These are phyloP conservation scores for Amanita brunnescens DNA, from an alignment of 768 basidiomycete species.

Conservation along the genomic window DNA sequence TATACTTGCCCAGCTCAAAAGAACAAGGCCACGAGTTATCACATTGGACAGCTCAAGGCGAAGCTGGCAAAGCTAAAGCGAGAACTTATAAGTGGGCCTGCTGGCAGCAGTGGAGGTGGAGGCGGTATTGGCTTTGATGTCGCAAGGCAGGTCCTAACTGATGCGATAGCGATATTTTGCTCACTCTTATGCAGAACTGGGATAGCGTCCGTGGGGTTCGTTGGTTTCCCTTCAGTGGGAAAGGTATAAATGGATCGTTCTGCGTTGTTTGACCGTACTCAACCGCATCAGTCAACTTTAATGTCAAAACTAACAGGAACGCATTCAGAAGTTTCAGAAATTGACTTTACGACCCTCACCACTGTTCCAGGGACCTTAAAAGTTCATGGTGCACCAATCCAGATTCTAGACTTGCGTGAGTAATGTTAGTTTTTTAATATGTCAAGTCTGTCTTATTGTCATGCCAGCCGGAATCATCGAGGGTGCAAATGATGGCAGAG, in stretches of 20 bases:
- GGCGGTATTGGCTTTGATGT: slow-evolving; percentile 95
- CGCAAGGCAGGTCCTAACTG: slow-evolving; percentile 38
- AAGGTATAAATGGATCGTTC: slow-evolving; percentile 42
- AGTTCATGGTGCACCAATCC: slow-evolving; percentile 93
- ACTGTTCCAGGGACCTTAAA: slow-evolving; percentile 93
- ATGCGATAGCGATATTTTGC: slow-evolving; percentile 1
- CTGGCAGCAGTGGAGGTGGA: slow-evolving; percentile 78
- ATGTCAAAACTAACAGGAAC: slow-evolving; percentile 98
- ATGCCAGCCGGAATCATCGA: slow-evolving; percentile 89
- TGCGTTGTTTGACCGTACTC: neutral
- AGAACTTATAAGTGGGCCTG: slow-evolving; percentile 77
- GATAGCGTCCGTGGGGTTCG: slow-evolving; percentile 93
- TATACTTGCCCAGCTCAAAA: slow-evolving; percentile 64
- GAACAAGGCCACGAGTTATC: slow-evolving; percentile 94
- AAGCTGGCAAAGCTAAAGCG: slow-evolving; percentile 96
- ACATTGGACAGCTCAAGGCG: slow-evolving; percentile 94
- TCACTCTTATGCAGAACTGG: slow-evolving; percentile 54
- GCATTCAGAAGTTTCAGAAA: slow-evolving; percentile 90
- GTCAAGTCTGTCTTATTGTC: neutral
- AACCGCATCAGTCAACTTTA: slow-evolving; percentile 58
- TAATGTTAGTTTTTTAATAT: slow-evolving; percentile 9
- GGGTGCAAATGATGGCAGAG: slow-evolving; percentile 93
- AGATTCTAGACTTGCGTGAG: slow-evolving; percentile 87
- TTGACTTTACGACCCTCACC: slow-evolving; percentile 94
- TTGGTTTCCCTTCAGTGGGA: slow-evolving; percentile 90